phyloP scores from a whole-genome alignment of 768 basidiomycete genomes.

The Termitomyces sp. region DNA sequence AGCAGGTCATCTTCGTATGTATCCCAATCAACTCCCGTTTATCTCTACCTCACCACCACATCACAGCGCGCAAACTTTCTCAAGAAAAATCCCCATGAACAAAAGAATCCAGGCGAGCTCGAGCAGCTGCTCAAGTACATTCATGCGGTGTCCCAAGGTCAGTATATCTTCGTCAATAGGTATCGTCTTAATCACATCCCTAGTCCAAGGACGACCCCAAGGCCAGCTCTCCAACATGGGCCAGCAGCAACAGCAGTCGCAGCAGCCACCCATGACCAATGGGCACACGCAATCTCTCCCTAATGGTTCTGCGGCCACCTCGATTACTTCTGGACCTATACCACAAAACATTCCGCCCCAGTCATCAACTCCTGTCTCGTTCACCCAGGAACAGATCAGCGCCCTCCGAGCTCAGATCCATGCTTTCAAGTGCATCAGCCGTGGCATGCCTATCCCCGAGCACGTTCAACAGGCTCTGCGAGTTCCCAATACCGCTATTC shows the following conservation, averaged over 20 bases:
- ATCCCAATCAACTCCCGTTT: conserved; percentile 9
- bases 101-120: conserved; percentile 45
- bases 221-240: conserved; percentile 31
- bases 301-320: conserved; percentile 40
- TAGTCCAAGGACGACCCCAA: conserved; percentile 23
- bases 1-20: conserved; percentile 44
- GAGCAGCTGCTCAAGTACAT: conserved; percentile 49
- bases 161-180: conserved; percentile 19
- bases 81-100: conserved; percentile 49
- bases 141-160: conserved; percentile 41
- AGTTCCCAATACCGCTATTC: conserved; percentile 56
- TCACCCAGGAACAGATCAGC: conserved; percentile 72
- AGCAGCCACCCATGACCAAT: conserved; percentile 39
- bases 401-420: conserved; percentile 81
- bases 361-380: conserved; percentile 75
- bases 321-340: conserved; percentile 48
- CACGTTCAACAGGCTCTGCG: conserved; percentile 69
- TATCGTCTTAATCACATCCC: conserved; percentile 1
- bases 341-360: conserved; percentile 51
- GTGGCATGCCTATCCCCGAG: conserved; percentile 68
- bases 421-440: conserved; percentile 72
- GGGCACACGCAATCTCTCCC: conserved; percentile 39
- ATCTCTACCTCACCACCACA: conserved; percentile 13
- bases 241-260: conserved; percentile 29
- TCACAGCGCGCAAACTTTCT: conserved; percentile 47